phyloP scores from a whole-genome alignment of 2,329 filamentous ascomycete species.

The Pseudomassariella vexata region DNA sequence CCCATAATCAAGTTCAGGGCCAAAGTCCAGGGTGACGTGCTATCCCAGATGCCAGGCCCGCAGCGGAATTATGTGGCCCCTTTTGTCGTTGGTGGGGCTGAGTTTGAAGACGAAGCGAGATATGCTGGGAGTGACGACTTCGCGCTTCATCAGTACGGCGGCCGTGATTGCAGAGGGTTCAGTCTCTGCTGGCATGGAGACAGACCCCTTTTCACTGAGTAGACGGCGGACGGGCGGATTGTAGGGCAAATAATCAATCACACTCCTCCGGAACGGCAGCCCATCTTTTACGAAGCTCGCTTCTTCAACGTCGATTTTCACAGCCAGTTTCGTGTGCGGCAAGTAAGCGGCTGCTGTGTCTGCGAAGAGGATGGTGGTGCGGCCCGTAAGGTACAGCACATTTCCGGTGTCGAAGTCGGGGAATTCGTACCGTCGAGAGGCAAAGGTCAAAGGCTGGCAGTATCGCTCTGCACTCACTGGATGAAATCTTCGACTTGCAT shows the following conservation, averaged over 20 bases:
- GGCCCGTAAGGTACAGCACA: slow-evolving; percentile 70
- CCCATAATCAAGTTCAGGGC: slow-evolving; percentile 61
- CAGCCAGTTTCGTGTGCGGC: slow-evolving; percentile 64
- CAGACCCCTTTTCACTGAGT: slow-evolving; percentile 42
- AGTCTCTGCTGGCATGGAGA: too few species aligned
- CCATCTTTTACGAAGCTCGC: slow-evolving; percentile 58
- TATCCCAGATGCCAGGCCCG: slow-evolving; percentile 61
- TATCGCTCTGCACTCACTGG: too few species aligned
- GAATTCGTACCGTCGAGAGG: too few species aligned
- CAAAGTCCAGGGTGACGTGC: slow-evolving; percentile 72
- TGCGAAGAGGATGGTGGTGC: slow-evolving; percentile 60
- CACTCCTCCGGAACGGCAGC: slow-evolving; percentile 60
- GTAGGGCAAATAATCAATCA: slow-evolving; percentile 64
- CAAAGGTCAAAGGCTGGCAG: too few species aligned
- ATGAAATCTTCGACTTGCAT: too few species aligned
- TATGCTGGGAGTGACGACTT: slow-evolving; percentile 59
- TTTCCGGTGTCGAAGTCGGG: slow-evolving; percentile 70
- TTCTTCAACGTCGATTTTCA: slow-evolving; percentile 58
- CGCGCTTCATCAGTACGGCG: slow-evolving; percentile 54
- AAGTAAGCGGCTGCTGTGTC: slow-evolving; percentile 56
- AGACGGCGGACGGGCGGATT: slow-evolving; percentile 69
- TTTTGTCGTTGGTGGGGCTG: slow-evolving; percentile 7
- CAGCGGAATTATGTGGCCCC: slow-evolving; percentile 19
- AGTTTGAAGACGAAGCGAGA: slow-evolving; percentile 54
- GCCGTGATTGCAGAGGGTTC: too few species aligned